Evolutionary conservation across 1,139 yeast genomes (phyloP), one percentile per base, ranked within the genome.

Genomic region (Tardiomyces depauwii): DNA sequence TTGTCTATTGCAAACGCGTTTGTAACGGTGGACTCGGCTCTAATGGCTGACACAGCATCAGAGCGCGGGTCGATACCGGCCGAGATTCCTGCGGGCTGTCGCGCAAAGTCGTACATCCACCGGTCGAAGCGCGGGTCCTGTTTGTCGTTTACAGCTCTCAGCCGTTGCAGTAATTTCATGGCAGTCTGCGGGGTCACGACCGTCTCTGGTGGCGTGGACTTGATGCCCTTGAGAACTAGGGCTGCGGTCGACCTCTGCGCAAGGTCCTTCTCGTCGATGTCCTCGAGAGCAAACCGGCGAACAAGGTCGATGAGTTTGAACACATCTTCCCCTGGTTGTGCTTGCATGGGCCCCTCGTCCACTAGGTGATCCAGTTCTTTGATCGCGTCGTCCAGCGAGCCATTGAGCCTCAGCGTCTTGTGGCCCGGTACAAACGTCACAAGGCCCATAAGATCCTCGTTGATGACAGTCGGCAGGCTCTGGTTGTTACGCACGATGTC

Each of bases 1-100:
- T 82, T 74, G 64, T 89, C 97, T 51, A 89, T 87, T 63, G 59
- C 80, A 89, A 1, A 87, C 78, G 0, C 80, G 75, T 39, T 73
- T 62, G 16, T 67, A 58, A 49, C 68, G 72, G 27, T 67, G 5
- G 36, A 30, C 36, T 30, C 36, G n/a, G 36, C 36, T 13, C 36
- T 12, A 13, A 30, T 30, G 5, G 36, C 5, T 11, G 16, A 13
- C 5, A 12, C n/a, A 11, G 16, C 10, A 10, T 30, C 36, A 14
- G 36, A 12, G 5, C n/a, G n/a, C 10, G n/a, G 16, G 11, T 13
- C 16, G 16, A 12, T 12, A 5, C 16, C n/a, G 5, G 36, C n/a
- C 11, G 16, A 5, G 16, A 12, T 12, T 5, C 16, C 16, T 5
- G 16, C 36, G 4, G 36, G 36, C 16, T 14, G n/a, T 4, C 16